Percentiles rank a stretch among this genome's conserved stretches.
phyloP scores from a whole-genome alignment of 495 filamentous ascomycete genomes.

The Daldinia childiae region DNA sequence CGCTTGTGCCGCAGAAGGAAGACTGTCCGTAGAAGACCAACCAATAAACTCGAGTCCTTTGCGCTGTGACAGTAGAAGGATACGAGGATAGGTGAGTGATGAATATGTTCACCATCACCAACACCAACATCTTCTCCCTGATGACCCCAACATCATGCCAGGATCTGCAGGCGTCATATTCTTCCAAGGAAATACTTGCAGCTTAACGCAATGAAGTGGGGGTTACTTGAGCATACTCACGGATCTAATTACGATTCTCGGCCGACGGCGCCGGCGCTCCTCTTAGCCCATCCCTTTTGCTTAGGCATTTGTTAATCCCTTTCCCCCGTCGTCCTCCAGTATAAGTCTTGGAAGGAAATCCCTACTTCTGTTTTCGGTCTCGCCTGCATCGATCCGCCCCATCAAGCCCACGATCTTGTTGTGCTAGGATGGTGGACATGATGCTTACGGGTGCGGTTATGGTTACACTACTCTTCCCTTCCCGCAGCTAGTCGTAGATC shows the following conservation, averaged over 20 bases:
- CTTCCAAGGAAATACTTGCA: conserved; percentile 36
- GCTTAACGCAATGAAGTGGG: conserved; percentile 33
- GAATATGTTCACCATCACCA: conserved; percentile 15
- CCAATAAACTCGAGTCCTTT: conserved; percentile 6
- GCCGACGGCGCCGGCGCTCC: conserved; percentile 22
- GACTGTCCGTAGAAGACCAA: not conserved
- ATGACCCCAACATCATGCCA: conserved; percentile 34
- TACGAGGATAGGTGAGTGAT: not conserved
- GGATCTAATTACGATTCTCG: conserved; percentile 23
- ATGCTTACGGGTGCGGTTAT: conserved; percentile 19
- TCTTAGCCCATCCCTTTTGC: not conserved
- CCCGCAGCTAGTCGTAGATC: conserved; percentile 31
- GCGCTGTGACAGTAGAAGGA: not conserved
- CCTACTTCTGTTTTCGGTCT: conserved; percentile 18
- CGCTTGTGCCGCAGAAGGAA: conserved; percentile 2
- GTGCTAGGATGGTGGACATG: conserved; percentile 12
- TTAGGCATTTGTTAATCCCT: conserved; percentile 6
- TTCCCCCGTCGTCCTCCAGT: conserved; percentile 4
- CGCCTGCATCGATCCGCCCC: conserved; percentile 25
- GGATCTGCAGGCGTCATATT: conserved; percentile 31
- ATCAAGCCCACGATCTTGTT: conserved; percentile 19
- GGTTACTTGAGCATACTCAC: conserved; percentile 13
- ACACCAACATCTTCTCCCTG: conserved; percentile 16
- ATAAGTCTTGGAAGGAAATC: conserved; percentile 2
- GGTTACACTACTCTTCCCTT: conserved; percentile 16